Conservation (phyloP, 129 eudicot species). For the Flaveria brownii region DNA sequence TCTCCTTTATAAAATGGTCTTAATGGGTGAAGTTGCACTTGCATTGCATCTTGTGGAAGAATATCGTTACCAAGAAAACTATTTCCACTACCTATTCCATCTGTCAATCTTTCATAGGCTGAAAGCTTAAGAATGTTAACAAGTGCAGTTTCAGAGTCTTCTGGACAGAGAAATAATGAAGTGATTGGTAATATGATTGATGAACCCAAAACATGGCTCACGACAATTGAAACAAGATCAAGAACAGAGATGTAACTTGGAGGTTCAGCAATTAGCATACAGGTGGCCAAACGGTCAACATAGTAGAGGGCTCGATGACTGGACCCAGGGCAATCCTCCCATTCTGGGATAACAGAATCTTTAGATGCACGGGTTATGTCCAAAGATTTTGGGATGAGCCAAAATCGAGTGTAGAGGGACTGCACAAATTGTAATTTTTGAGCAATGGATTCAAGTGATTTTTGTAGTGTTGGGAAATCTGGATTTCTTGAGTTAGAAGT, state of each 20-base stretch:
- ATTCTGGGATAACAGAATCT: conserved; percentile 67
- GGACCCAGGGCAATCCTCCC: conserved; percentile 55
- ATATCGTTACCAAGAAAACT: conserved; percentile 71
- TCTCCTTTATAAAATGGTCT: conserved; percentile 95
- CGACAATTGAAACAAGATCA: conserved; percentile 64
- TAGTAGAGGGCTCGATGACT: conserved; percentile 72
- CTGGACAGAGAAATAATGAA: conserved; percentile 71
- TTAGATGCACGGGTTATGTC: conserved; percentile 69
- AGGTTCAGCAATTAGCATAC: conserved; percentile 73
- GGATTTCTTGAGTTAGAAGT: conserved; percentile 39
- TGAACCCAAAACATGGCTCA: conserved; percentile 80
- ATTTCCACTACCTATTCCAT: conserved; percentile 41
- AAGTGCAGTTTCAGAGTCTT: conserved; percentile 61
- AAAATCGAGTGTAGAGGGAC: conserved; percentile 70
- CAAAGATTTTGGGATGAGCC: conserved; percentile 64
- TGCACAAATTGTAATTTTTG: conserved; percentile 69
- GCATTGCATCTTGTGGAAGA: conserved; percentile 90
- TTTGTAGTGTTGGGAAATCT: conserved; percentile 41
- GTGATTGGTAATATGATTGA: conserved; percentile 74
- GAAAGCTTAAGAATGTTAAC: conserved; percentile 66
- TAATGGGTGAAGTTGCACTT: conserved; percentile 90
- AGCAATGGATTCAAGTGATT: conserved; percentile 53
- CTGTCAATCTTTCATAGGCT: conserved; percentile 43
- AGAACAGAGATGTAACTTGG: conserved; percentile 71
- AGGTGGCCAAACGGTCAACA: conserved; percentile 53